Evolutionary conservation across 192 early-diverging fungal genomes (phyloP).

Genomic region (Linnemannia schmuckeri): DNA sequence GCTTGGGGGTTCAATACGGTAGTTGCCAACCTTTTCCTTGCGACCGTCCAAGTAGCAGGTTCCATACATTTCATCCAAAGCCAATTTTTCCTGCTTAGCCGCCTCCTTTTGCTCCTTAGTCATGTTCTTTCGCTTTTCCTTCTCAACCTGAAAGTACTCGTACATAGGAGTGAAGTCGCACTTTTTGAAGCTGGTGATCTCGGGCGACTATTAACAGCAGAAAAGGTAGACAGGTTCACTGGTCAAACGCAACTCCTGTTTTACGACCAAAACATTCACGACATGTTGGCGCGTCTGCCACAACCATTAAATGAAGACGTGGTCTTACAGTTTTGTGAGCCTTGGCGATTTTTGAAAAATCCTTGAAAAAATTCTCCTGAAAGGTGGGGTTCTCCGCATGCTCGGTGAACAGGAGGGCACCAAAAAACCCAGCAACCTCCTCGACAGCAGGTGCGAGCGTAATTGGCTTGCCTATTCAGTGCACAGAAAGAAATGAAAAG

Average conservation of each 20-base stretch:
- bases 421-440: conserved; percentile 97
- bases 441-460: conserved; percentile 83
- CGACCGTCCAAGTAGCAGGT: conserved; percentile 86
- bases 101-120: conserved; percentile 92
- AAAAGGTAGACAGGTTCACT: background rate
- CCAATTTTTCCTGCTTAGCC: conserved; percentile 77
- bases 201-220: conserved; percentile 62
- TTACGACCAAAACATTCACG: background rate
- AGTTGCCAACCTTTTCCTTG: conserved; percentile 98
- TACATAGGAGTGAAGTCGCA: conserved; percentile 93
- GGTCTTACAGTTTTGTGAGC: conserved; percentile 69
- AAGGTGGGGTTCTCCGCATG: conserved; percentile 87
- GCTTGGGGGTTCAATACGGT: conserved; percentile 95
- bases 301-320: background rate
- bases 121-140: conserved; percentile 86
- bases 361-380: conserved; percentile 92
- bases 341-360: conserved; percentile 81
- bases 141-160: conserved; percentile 80
- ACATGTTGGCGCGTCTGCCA: background rate
- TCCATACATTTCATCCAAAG: conserved; percentile 83
- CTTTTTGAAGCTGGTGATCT: conserved; percentile 81
- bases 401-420: conserved; percentile 86
- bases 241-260: background rate
- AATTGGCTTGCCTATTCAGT: conserved; percentile 59
- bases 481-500: background rate